Evolutionary conservation across 306 rosid species (phyloP).

Genomic region (Cucumis cinereus): DNA sequence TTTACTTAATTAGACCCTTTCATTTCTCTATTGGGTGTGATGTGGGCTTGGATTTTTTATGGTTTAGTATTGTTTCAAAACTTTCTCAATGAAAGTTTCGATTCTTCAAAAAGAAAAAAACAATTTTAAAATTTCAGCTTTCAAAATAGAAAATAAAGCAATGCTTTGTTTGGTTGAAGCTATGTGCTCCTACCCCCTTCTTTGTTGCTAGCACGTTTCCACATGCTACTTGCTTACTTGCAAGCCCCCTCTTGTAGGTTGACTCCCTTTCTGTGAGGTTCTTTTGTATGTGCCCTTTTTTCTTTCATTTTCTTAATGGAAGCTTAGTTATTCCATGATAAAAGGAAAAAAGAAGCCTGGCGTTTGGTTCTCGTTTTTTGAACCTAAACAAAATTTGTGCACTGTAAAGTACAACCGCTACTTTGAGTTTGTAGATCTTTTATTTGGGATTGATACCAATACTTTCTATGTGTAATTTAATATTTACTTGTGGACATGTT

Average conservation of each 20-base stretch:
- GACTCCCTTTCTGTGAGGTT: neutral
- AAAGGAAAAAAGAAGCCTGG: neutral
- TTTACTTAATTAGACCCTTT: too few relatives aligned
- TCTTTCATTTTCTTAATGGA: neutral
- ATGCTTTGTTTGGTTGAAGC: neutral
- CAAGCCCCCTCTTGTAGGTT: neutral
- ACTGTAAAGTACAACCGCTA: neutral
- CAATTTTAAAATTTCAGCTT: neutral
- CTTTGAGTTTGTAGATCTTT: neutral
- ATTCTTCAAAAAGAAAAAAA: neutral
- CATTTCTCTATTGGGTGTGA: too few relatives aligned
- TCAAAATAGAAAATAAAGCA: neutral
- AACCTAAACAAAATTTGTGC: neutral
- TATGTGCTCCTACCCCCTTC: neutral
- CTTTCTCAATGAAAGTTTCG: too few relatives aligned
- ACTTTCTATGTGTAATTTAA: neutral
- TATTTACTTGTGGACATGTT: conserved; percentile 15
- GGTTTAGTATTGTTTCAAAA: too few relatives aligned
- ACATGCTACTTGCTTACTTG: neutral
- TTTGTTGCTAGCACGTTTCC: neutral
- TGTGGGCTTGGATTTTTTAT: too few relatives aligned
- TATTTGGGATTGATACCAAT: neutral
- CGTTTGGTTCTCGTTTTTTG: too few relatives aligned
- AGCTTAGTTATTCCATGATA: neutral
- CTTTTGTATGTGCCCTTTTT: neutral